Base-by-base conservation (phyloP, 192 early-diverging fungal species). In the Glomus cerebriforme region DNA sequence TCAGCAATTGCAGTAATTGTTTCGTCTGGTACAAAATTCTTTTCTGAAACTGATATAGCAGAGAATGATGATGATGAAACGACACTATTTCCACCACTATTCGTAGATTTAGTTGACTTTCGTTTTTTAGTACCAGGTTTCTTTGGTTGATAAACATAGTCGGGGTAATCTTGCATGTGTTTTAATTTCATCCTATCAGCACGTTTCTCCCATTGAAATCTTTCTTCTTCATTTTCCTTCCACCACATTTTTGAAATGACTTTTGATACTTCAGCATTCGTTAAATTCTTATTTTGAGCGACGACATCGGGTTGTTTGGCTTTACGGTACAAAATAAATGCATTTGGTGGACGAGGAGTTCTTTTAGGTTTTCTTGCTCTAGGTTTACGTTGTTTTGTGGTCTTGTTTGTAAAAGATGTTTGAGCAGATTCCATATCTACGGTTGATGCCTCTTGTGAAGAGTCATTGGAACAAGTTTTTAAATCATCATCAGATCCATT, bases 261-360 rank as follows among this genome's bases (percentile, higher is more conserved):
- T 31, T 77, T 77, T 2, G 76, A 77, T 15, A 77, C 76, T 49
- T 77, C 63, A 13, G 76, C 76, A 32, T 77, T 77, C 10, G 76
- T 77, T 29, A 77, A 67, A 67, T 59, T 67, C 32, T 77, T 77
- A 67, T 67, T 49, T 5, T 63, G 17, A 45, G 63, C 76, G 8
- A 77, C 45, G 8, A 77, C 59, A 27, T 77, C 63, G 13, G 60
- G 60, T 77, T 77, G 76, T 54, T 77, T 77, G 15, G n/a, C 27
- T 45, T 77, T 77, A 1, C 76, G 29, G 54, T 77, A 77, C 7
- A 77, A 37, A 7, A 77, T 77, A 39, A 77, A 77, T 6, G 76
- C 76, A 67, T 77, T 77, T 12, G 76, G 76, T 26, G 76, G 76
- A 9, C 79, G 45, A n/a, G 79, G 79, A 17, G 73, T 80, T 35